Evolutionary conservation across 192 early-diverging fungal species (phyloP).

Genomic region (Phlyctochytrium planicorne): DNA sequence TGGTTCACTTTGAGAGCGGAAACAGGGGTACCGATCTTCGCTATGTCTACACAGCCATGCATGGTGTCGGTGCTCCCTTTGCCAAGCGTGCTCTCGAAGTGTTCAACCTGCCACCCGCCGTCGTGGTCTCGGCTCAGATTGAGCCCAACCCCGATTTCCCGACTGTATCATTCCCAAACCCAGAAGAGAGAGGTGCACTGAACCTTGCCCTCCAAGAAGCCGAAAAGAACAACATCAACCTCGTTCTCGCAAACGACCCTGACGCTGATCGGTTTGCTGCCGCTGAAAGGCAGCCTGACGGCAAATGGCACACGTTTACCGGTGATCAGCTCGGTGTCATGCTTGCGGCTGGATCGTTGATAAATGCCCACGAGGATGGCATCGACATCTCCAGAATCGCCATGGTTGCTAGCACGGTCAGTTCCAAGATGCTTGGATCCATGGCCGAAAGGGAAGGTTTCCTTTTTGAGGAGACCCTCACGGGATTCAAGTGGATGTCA

Average conservation of each 20-base stretch:
- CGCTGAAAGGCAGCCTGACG: constrained; percentile 55
- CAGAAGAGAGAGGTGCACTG: constrained; percentile 86
- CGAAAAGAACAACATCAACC: constrained; percentile 43
- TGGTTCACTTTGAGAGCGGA: not conserved
- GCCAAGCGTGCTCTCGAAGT: constrained; percentile 64
- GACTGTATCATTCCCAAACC: constrained; percentile 56
- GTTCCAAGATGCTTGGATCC: constrained; percentile 76
- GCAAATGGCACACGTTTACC: constrained; percentile 76
- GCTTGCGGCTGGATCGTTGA: constrained; percentile 7
- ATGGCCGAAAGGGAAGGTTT: constrained; percentile 77
- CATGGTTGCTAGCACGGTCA: constrained; percentile 85
- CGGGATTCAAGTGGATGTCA: constrained; percentile 96
- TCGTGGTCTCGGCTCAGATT: constrained; percentile 66
- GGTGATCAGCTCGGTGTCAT: constrained; percentile 91
- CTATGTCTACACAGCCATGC: constrained; percentile 94
- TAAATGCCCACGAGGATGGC: constrained; percentile 1
- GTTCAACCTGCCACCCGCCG: constrained; percentile 66
- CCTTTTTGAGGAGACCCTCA: constrained; percentile 86
- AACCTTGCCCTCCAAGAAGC: constrained; percentile 33
- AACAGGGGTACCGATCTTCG: constrained; percentile 32
- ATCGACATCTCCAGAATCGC: constrained; percentile 54
- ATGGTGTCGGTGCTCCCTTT: constrained; percentile 85
- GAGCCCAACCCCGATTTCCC: constrained; percentile 88
- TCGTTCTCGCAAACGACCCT: constrained; percentile 93
- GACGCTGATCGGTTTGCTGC: constrained; percentile 87